phyloP scores from a whole-genome alignment of 805 yeast species.

The Starmerella lactis-condensi region DNA sequence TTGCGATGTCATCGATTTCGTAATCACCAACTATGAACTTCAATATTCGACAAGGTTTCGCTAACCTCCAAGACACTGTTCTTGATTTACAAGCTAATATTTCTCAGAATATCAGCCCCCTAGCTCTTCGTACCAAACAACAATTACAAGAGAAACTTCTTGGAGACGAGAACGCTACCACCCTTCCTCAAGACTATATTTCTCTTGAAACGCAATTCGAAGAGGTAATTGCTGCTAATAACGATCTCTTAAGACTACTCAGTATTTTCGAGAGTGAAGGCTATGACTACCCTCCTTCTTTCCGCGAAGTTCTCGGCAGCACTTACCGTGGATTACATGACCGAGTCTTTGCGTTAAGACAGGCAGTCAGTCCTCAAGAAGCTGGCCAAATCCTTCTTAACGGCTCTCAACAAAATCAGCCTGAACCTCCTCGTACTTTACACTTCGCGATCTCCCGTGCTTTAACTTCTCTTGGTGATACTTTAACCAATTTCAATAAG shows the following conservation, averaged over 20 bases:
- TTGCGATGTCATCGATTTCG: too few species aligned
- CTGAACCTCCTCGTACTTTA: constrained; percentile 54
- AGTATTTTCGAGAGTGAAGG: constrained; percentile 52
- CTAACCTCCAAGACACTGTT: constrained; percentile 21
- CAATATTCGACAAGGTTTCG: constrained; percentile 25
- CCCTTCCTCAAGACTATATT: constrained; percentile 64
- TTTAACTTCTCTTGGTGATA: constrained; percentile 21
- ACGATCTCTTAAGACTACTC: constrained; percentile 35
- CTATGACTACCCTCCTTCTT: constrained; percentile 66
- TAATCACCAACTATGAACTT: constrained; percentile 16
- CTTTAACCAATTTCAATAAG: constrained; percentile 26
- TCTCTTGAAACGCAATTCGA: constrained; percentile 59
- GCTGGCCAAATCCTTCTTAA: constrained; percentile 48
- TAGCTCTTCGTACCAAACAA: constrained; percentile 67
- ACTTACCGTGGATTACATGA: constrained; percentile 46
- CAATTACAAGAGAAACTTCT: constrained; percentile 65
- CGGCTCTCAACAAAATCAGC: constrained; percentile 26
- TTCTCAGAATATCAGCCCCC: constrained; percentile 35
- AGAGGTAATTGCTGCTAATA: constrained; percentile 49
- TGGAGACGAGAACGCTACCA: constrained; percentile 63
- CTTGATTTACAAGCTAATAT: constrained; percentile 21
- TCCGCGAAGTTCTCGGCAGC: constrained; percentile 57
- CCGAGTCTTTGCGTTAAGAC: constrained; percentile 47
- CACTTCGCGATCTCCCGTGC: constrained; percentile 70
- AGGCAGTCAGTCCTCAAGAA: constrained; percentile 61